Evolutionary conservation across 75 land plant species (phyloP).

Genomic region (Gnetum montanum): DNA sequence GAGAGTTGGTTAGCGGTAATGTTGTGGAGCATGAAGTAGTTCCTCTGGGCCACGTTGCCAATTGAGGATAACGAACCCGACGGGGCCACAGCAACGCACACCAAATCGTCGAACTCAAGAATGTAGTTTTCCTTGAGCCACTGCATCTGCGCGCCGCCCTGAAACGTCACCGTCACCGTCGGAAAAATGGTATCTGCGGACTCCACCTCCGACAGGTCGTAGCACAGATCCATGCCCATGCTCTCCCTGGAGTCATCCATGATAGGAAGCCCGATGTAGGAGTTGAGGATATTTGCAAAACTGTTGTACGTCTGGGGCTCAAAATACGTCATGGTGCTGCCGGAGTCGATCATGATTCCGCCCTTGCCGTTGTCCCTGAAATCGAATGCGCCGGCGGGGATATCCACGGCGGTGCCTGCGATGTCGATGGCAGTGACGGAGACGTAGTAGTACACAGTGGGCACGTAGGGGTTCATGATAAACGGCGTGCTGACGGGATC

Average conservation of each 20-base stretch:
- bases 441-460: slow-evolving; percentile 9
- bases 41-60: neutral
- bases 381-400: neutral
- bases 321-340: neutral
- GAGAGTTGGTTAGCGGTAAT: neutral
- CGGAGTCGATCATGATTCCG: slow-evolving; percentile 5
- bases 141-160: neutral
- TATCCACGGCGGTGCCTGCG: neutral
- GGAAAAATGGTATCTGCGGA: neutral
- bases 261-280: neutral
- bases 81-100: neutral
- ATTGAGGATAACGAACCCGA: neutral
- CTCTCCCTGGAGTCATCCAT: neutral
- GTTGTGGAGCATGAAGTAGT: neutral
- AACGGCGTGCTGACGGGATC: neutral
- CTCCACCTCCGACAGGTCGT: neutral
- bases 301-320: neutral
- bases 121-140: neutral
- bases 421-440: neutral
- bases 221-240: neutral
- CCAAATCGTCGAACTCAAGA: neutral
- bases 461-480: neutral
- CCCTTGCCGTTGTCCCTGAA: neutral
- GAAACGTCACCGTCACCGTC: neutral
- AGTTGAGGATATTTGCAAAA: neutral